Percentiles rank a stretch among this genome's conserved stretches.
phyloP scores from a whole-genome alignment of 257 asterid species.

The Gentiana dahurica region DNA sequence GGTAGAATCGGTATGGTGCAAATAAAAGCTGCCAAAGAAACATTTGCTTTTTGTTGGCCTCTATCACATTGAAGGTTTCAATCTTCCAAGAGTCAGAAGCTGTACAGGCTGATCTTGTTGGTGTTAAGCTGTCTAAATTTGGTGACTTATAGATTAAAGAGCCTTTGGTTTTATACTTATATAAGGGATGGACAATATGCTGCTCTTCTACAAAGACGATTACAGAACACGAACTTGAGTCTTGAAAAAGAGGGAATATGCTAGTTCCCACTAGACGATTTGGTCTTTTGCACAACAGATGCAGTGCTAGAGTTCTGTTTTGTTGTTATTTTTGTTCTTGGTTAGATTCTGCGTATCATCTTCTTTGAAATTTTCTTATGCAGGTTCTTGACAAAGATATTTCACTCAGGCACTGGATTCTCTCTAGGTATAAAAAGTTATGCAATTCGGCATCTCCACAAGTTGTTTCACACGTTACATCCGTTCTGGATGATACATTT shows the following conservation, averaged over 20 bases:
- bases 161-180: neutral
- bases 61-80: neutral
- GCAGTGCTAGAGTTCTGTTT: too few species aligned
- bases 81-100: neutral
- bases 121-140: neutral
- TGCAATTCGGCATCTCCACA: conserved; percentile 55
- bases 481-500: conserved; percentile 50
- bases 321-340: too few species aligned
- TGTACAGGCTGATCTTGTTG: neutral
- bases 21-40: too few species aligned
- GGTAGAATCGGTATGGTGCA: too few species aligned
- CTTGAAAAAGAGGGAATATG: too few species aligned
- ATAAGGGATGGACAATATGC: too few species aligned
- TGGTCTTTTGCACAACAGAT: too few species aligned
- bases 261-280: too few species aligned
- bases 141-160: neutral
- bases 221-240: too few species aligned
- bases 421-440: conserved; percentile 56
- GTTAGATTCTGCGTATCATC: conserved; percentile 15
- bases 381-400: conserved; percentile 66
- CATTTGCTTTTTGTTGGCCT: too few species aligned
- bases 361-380: conserved; percentile 19
- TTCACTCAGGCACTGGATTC: conserved; percentile 44
- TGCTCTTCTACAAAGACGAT: too few species aligned
- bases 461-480: conserved; percentile 50